A percentile compares a stretch with the other conserved stretches of the same genome.
Evolutionary conservation across 495 filamentous ascomycete genomes (phyloP).

Genomic region (Copromyces sp.): DNA sequence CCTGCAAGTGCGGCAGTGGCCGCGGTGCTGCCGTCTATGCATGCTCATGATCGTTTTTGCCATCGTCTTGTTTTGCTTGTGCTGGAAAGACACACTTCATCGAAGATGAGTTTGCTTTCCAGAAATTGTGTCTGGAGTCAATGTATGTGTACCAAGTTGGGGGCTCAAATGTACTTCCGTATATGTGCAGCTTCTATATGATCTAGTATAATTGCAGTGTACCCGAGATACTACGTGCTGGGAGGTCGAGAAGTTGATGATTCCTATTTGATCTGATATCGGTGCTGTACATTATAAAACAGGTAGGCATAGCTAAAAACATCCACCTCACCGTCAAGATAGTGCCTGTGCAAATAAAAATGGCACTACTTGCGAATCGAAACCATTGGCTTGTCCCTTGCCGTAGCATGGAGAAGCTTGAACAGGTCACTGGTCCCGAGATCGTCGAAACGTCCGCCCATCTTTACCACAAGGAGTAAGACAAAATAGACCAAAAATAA

Average conservation of each 20-base stretch:
- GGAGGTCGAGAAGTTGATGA: not conserved
- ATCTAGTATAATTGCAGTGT: not conserved
- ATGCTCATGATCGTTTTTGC: not conserved
- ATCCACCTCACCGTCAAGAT: not conserved
- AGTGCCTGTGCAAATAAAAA: not conserved
- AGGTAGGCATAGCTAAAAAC: not conserved
- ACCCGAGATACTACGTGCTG: not conserved
- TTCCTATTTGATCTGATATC: not conserved
- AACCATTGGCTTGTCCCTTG: not conserved
- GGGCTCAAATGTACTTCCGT: not conserved
- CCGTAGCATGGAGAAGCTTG: not conserved
- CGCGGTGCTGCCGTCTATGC: not conserved
- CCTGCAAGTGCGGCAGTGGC: not conserved
- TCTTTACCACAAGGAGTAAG: not conserved
- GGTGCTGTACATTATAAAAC: not conserved
- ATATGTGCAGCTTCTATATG: not conserved
- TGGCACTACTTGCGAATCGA: not conserved
- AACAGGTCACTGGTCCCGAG: not conserved
- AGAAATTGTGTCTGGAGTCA: not conserved
- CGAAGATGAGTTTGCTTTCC: not conserved
- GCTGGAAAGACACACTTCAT: not conserved
- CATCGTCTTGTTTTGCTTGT: not conserved
- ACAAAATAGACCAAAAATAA: not conserved
- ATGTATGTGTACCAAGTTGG: not conserved
- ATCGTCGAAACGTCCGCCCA: not conserved